Percentiles rank a stretch among this genome's conserved stretches.
phyloP scores from a whole-genome alignment of 1,284 basidiomycete species.

The Ustilago trichophora region DNA sequence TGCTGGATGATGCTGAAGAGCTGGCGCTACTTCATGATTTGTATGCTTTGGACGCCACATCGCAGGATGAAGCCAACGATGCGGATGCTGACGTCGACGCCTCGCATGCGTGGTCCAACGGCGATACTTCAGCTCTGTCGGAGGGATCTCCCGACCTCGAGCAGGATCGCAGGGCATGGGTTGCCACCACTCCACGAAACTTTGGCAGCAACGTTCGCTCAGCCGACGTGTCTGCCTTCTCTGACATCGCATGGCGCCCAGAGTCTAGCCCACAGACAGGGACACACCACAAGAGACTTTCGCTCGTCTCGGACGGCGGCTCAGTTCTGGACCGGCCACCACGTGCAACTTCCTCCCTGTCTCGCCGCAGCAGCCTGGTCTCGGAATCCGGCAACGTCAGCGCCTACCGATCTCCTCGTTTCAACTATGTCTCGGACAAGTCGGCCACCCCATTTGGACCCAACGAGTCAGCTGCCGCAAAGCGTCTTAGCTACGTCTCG shows the following conservation, averaged over 20 bases:
- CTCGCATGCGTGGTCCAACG: slow-evolving; percentile 20
- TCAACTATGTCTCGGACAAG: slow-evolving; percentile 41
- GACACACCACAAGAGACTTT: slow-evolving; percentile 33
- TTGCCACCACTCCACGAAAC: slow-evolving; percentile 42
- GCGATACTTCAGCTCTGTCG: slow-evolving; percentile 20
- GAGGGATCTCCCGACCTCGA: slow-evolving; percentile 22
- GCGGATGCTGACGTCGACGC: slow-evolving; percentile 22
- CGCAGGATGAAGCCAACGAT: slow-evolving; percentile 17
- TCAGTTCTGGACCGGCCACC: slow-evolving; percentile 25
- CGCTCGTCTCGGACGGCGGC: slow-evolving; percentile 46
- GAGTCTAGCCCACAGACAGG: slow-evolving; percentile 20
- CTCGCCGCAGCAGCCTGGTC: slow-evolving; percentile 37
- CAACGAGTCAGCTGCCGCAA: slow-evolving; percentile 51
- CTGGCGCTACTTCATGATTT: slow-evolving; percentile 50
- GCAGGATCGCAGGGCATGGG: slow-evolving; percentile 23
- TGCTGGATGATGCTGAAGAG: slow-evolving; percentile 48
- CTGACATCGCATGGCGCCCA: slow-evolving; percentile 3
- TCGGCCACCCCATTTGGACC: slow-evolving; percentile 23
- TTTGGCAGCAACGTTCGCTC: slow-evolving; percentile 36
- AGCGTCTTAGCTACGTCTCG: slow-evolving; percentile 54
- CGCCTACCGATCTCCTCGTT: slow-evolving; percentile 35
- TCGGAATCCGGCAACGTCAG: slow-evolving; percentile 26
- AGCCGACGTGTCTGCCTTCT: slow-evolving; percentile 1
- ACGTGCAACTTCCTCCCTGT: slow-evolving; percentile 28
- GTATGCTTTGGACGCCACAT: slow-evolving; percentile 43